Evolutionary conservation across 108 stramenopile species (phyloP), one percentile per base, ranked within the genome.

Genomic region (Nannochloropsis gaditana): DNA sequence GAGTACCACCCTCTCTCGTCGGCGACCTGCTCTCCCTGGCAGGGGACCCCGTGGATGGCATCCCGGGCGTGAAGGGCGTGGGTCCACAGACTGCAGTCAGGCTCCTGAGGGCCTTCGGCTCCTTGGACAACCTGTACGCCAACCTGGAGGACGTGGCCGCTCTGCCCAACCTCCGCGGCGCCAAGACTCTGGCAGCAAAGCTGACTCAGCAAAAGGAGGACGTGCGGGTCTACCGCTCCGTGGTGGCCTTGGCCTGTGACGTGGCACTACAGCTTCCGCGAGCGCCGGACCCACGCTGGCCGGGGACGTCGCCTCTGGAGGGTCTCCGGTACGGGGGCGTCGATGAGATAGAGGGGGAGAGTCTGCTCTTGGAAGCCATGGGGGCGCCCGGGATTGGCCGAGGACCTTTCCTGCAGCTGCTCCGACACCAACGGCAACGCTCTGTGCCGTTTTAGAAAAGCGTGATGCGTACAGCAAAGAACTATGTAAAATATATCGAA

Each of bases 1-100:
- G 59, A n/a, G 59, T 73, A n/a, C 59, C 59, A n/a, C 59, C 59
- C 59, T 73, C 59, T n/a, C 59, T 73, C n/a, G 59, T 73, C n/a
- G 59, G 19, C n/a, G 59, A 73, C 6, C 59, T 73, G 15, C 59
- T 73, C 59, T 73, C 19, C 59, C n/a, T 73, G n/a, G 59, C 59
- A 15, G 59, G 59, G 15, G 59, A 73, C 59, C 59, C 59, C 59
- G 59, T 73, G 15, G 59, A 73, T 73, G 59, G 59, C 59, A 73
- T 73, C 59, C 59, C 59, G 19, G 59, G 59, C n/a, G 59, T 73
- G 59, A 73, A 73, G n/a, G 59, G 59, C 8, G 59, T 73, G 2
- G 59, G 59, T 15, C 59, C 59, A 6, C 59, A 73, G n/a, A 73
- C 59, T n/a, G 59, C 59, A 4, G 59, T 73, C 19, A 73, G 59